These are phyloP conservation scores for Saturnispora ahearnii DNA, from an alignment of 805 yeast species.

Conservation along the genomic window DNA sequence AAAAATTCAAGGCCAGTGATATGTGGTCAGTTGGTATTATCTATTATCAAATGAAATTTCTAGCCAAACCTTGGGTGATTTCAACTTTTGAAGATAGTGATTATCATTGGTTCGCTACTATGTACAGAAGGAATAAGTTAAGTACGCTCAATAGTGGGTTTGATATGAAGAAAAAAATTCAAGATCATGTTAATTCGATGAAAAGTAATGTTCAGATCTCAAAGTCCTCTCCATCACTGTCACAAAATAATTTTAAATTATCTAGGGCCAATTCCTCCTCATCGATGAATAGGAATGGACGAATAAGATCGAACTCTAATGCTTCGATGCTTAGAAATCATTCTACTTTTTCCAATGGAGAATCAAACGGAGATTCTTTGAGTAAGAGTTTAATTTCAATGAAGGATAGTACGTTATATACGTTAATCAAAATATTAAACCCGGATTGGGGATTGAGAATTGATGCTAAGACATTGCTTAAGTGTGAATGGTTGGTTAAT, in stretches of 20 bases:
- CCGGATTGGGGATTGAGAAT: constrained; percentile 22
- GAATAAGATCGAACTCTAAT: constrained; percentile 1
- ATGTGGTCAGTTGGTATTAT: constrained; percentile 45
- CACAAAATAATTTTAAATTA: not conserved
- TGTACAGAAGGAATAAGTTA: constrained; percentile 12
- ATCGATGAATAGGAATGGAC: not conserved
- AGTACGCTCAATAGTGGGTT: constrained; percentile 14
- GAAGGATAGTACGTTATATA: constrained; percentile 9
- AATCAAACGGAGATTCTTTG: not conserved
- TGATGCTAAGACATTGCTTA: constrained; percentile 15
- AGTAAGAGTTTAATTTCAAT: constrained; percentile 10
- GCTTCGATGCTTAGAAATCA: not conserved
- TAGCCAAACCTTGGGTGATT: constrained; percentile 41
- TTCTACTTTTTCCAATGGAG: not conserved
- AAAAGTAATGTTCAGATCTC: not conserved
- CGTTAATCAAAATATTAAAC: constrained; percentile 23
- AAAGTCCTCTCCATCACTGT: not conserved
- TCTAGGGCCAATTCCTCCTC: not conserved
- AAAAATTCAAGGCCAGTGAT: constrained; percentile 33
- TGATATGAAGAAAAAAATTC: constrained; percentile 14
- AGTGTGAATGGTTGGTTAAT: constrained; percentile 28
- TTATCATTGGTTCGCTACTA: constrained; percentile 15
- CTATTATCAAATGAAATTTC: constrained; percentile 36
- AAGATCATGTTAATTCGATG: not conserved
- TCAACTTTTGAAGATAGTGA: constrained; percentile 28